A percentile compares a stretch with the other conserved stretches of the same genome.
phyloP scores from a whole-genome alignment of 2,329 filamentous ascomycete genomes.

The Chrysosporium keratinophilum region DNA sequence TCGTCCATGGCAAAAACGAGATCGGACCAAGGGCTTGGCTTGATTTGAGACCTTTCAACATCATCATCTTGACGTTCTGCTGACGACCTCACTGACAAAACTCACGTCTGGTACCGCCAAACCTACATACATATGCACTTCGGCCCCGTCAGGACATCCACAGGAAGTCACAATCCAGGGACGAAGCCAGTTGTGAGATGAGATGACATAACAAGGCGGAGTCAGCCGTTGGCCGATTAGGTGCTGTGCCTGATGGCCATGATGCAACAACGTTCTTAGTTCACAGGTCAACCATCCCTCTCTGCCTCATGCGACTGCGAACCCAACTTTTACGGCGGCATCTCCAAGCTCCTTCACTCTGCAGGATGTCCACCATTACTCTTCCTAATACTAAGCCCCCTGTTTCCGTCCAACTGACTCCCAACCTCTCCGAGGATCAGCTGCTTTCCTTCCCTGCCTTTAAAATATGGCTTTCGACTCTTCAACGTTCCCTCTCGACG shows the following conservation, averaged over 20 bases:
- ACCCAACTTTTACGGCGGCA: neutral
- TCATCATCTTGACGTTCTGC: no score
- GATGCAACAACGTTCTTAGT: neutral
- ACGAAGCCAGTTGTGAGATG: no score
- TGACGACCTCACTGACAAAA: no score
- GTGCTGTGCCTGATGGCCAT: neutral
- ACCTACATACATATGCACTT: no score
- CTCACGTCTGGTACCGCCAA: no score
- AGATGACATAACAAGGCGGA: neutral
- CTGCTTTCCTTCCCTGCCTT: constrained; percentile 45
- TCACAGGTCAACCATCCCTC: neutral
- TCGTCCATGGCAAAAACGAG: no score
- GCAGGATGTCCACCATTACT: constrained; percentile 35
- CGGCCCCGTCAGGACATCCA: no score
- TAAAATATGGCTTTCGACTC: constrained; percentile 44
- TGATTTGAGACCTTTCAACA: no score
- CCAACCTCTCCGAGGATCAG: constrained; percentile 36
- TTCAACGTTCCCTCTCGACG: constrained; percentile 40
- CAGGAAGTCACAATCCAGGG: no score
- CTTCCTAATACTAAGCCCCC: constrained; percentile 26
- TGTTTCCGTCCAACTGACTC: constrained; percentile 35
- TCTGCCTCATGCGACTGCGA: constrained; percentile 2
- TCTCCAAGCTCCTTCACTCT: neutral
- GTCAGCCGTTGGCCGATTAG: neutral
- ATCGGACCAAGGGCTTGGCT: no score